Conservation (phyloP, 495 filamentous ascomycete genomes). For the Hypoxylon lenormandii region DNA sequence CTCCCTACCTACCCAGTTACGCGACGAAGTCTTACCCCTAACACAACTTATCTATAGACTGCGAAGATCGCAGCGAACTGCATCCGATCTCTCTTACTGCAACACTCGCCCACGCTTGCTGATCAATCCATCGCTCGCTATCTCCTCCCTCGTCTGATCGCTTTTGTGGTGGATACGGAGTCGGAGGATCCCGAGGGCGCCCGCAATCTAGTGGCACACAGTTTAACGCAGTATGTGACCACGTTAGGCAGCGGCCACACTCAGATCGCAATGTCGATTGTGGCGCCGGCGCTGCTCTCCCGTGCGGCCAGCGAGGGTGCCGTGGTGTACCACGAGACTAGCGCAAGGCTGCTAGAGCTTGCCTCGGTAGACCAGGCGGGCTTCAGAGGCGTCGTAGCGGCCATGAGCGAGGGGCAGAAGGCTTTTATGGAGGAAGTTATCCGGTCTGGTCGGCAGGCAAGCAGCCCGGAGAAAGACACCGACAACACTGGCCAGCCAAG, state of each 20-base stretch:
- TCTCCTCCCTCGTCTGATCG: slow-evolving; percentile 79
- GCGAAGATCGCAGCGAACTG: slow-evolving; percentile 90
- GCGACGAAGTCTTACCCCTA: neutral
- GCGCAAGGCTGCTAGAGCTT: slow-evolving; percentile 79
- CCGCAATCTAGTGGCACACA: slow-evolving; percentile 74
- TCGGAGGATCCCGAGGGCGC: slow-evolving; percentile 80
- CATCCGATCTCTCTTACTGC: slow-evolving; percentile 80
- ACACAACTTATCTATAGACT: slow-evolving; percentile 60
- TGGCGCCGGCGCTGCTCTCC: slow-evolving; percentile 82
- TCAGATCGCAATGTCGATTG: slow-evolving; percentile 73
- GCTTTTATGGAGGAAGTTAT: slow-evolving; percentile 86
- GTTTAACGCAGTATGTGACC: slow-evolving; percentile 76
- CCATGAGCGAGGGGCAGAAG: slow-evolving; percentile 77
- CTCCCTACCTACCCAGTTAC: slow-evolving; percentile 32
- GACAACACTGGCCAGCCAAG: slow-evolving; percentile 73
- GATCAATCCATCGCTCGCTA: slow-evolving; percentile 79
- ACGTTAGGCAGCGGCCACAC: slow-evolving; percentile 62
- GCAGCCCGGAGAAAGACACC: slow-evolving; percentile 53
- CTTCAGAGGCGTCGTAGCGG: slow-evolving; percentile 80
- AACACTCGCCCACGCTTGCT: slow-evolving; percentile 70
- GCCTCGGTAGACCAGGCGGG: slow-evolving; percentile 76
- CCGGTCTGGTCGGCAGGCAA: slow-evolving; percentile 63
- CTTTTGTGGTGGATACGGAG: slow-evolving; percentile 75
- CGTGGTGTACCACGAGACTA: slow-evolving; percentile 76
- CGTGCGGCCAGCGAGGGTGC: slow-evolving; percentile 69